Base-by-base conservation (phyloP, 176 grass and related monocot species). In the Cenchrus americanus region DNA sequence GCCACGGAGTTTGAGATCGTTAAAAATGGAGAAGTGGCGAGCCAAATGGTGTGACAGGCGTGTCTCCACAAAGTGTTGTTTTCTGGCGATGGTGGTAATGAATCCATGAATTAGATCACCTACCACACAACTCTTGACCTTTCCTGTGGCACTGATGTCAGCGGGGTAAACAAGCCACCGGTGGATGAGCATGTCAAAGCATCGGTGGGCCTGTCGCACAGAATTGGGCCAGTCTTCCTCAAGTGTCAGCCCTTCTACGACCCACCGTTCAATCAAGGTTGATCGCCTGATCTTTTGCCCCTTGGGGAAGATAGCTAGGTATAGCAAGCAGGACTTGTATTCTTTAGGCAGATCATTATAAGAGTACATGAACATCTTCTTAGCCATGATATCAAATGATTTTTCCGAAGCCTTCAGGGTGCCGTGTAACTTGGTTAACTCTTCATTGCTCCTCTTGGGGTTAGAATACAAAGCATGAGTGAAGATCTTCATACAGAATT, bases 1-100 rank as follows among this genome's bases (percentile, higher is more conserved):
- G 48, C 47, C 2, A 0, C 69, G 59, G 13, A 86, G 84, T 12
- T 5, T 69, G 23, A 86, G 32, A 9, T 73, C 22, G 0, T 65
- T 86, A 13, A 86, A 80, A 13, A 80, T 43, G 48, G 77, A 86
- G 67, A 86, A 86, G 7, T 80, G 68, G 14, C 14, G 47, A 86
- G 76, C 84, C 84, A 63, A 65, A 5, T 73, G 57, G 8, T 46
- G 46, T 44, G 43, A 44, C 7, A 80, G 11, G 7, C 68, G 84
- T 73, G 84, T 26, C 12, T 72, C 58, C 10, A 86, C 8, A 3
- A 80, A 72, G 14, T 19, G 67, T 8, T 79, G 44, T 32, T 80
- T 86, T 0, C 7, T 53, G 1, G 84, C 76, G 0, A 72, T 24
- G 1, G 6, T 15, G 14, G 67, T 80, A 41, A 86, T 64, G 14